Conservation (phyloP, 192 early-diverging fungal genomes). For the Mortierella hygrophila region DNA sequence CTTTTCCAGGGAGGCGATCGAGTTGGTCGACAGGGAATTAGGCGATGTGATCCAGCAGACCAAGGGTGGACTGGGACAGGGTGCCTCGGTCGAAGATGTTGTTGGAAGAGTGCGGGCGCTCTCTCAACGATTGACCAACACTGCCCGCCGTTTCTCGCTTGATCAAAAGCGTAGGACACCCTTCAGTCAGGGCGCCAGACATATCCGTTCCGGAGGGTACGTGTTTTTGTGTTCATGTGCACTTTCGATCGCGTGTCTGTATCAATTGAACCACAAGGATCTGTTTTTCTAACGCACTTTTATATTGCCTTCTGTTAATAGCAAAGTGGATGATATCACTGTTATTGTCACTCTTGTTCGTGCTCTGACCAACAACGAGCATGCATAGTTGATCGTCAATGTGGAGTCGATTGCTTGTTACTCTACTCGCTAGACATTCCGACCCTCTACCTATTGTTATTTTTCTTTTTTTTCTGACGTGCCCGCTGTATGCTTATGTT, state of each 20-base stretch:
- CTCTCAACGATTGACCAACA: constrained; percentile 64
- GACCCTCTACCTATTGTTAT: neutral
- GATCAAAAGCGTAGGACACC: constrained; percentile 65
- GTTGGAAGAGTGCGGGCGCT: constrained; percentile 58
- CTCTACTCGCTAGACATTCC: neutral
- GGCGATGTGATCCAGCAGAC: constrained; percentile 45
- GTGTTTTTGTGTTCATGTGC: constrained; percentile 6
- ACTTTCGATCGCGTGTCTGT: neutral
- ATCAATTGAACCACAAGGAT: neutral
- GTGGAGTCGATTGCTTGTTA: neutral
- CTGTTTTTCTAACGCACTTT: neutral
- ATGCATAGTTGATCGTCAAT: neutral
- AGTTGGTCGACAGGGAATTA: constrained; percentile 62
- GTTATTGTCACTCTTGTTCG: constrained; percentile 67
- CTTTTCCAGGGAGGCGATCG: constrained; percentile 64
- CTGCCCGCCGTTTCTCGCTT: constrained; percentile 61
- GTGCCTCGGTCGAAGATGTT: constrained; percentile 46
- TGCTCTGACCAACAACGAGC: constrained; percentile 14
- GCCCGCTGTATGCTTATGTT: neutral
- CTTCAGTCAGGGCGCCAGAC: constrained; percentile 65
- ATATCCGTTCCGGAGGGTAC: constrained; percentile 58
- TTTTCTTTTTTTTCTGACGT: neutral
- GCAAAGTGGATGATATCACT: constrained; percentile 73
- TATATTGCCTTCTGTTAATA: constrained; percentile 16
- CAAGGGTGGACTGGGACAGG: neutral